phyloP scores from a whole-genome alignment of 2,329 filamentous ascomycete species.

The Pseudopyricularia javanii region DNA sequence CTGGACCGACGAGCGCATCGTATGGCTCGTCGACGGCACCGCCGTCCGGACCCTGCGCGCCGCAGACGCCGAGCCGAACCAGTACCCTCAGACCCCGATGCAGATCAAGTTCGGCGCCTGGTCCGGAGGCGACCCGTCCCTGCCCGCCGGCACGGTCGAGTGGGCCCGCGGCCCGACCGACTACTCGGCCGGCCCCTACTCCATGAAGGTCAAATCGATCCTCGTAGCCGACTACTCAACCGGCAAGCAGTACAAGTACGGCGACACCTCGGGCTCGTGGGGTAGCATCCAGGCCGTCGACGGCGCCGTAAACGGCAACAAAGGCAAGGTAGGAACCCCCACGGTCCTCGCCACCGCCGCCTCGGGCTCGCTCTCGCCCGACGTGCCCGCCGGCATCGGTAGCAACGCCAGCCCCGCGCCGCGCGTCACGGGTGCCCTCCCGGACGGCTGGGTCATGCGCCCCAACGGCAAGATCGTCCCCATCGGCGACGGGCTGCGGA shows the following conservation, averaged over 20 bases:
- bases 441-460: slow-evolving; percentile 71
- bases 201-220: slow-evolving; percentile 70
- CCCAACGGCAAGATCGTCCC: slow-evolving; percentile 69
- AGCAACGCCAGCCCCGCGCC: slow-evolving; percentile 35
- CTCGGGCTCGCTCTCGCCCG: slow-evolving; percentile 49
- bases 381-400: slow-evolving; percentile 59
- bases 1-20: slow-evolving; percentile 76
- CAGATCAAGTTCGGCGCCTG: slow-evolving; percentile 84
- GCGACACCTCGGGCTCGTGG: slow-evolving; percentile 67
- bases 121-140: slow-evolving; percentile 78
- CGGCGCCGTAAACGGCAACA: slow-evolving; percentile 61
- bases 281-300: slow-evolving; percentile 70
- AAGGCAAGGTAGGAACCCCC: slow-evolving; percentile 37
- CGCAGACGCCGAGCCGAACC: slow-evolving; percentile 52
- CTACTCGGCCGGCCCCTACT: slow-evolving; percentile 72
- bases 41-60: slow-evolving; percentile 66
- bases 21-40: slow-evolving; percentile 73
- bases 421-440: slow-evolving; percentile 44
- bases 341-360: slow-evolving; percentile 44
- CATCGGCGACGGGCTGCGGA: slow-evolving; percentile 19
- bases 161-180: slow-evolving; percentile 85
- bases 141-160: slow-evolving; percentile 68
- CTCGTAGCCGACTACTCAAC: slow-evolving; percentile 86
- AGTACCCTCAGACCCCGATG: slow-evolving; percentile 95
- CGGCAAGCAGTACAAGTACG: slow-evolving; percentile 72